Conservation (phyloP, 345 rosid species). For the Corchorus capsularis region DNA sequence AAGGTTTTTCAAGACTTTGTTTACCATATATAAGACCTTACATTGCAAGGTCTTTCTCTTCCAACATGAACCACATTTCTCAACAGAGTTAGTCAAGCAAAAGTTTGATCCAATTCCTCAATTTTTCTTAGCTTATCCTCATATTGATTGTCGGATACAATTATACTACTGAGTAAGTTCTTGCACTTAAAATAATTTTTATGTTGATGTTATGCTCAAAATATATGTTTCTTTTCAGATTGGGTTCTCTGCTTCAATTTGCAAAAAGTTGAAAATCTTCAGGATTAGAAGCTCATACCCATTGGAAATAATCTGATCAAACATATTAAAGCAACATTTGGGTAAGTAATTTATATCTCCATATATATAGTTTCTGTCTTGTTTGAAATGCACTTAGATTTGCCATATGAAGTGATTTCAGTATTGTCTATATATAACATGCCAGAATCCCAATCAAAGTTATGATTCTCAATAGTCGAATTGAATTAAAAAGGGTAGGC, state of each 20-base stretch:
- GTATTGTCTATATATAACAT: no score
- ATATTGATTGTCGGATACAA: not conserved
- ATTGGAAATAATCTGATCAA: not conserved
- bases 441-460: no score
- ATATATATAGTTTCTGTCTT: not conserved
- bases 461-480: no score
- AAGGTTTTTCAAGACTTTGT: not conserved
- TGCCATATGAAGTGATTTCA: no score
- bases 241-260: not conserved
- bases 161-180: not conserved
- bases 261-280: not conserved
- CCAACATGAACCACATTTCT: not conserved
- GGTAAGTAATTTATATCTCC: not conserved
- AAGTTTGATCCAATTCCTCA: not conserved
- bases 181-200: not conserved
- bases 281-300: not conserved
- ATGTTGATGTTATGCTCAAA: not conserved
- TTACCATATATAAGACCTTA: slow-evolving; percentile 12
- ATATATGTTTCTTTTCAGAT: not conserved
- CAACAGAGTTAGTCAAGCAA: not conserved
- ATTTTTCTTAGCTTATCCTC: not conserved
- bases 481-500: no score
- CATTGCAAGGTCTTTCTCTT: slow-evolving; percentile 2
- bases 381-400: no score
- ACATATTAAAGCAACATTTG: not conserved